Conservation (phyloP, 441 rosid genomes). For the Geranium incanum region DNA sequence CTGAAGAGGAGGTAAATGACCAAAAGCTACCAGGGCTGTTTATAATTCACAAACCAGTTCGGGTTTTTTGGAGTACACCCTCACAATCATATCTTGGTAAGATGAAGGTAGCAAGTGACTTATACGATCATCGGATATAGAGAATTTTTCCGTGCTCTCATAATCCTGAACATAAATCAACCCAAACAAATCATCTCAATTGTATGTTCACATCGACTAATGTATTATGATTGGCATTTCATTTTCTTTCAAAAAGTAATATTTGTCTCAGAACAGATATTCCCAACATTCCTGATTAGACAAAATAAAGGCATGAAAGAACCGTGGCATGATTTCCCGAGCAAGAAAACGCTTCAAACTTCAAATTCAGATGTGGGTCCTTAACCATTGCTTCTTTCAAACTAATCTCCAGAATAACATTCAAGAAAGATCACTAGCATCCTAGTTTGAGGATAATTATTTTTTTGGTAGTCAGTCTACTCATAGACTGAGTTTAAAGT, state of each 20-base stretch:
- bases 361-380: neutral
- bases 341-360: neutral
- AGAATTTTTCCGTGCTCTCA: constrained; percentile 65
- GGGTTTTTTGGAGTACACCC: constrained; percentile 78
- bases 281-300: neutral
- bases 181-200: neutral
- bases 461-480: neutral
- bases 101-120: constrained; percentile 80
- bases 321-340: neutral
- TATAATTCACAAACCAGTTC: constrained; percentile 50
- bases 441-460: neutral
- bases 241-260: neutral
- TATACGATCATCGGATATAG: constrained; percentile 57
- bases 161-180: constrained; percentile 50
- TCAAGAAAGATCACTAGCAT: neutral
- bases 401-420: neutral
- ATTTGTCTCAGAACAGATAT: neutral
- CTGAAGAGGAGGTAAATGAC: neutral
- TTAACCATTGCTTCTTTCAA: neutral
- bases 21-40: neutral
- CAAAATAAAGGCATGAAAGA: neutral
- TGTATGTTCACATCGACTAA: neutral
- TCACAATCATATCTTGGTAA: constrained; percentile 85
- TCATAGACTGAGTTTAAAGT: neutral
- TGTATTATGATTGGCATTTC: neutral